phyloP scores from a whole-genome alignment of 164 flowering plant genomes.

The Litsea cubeba region DNA sequence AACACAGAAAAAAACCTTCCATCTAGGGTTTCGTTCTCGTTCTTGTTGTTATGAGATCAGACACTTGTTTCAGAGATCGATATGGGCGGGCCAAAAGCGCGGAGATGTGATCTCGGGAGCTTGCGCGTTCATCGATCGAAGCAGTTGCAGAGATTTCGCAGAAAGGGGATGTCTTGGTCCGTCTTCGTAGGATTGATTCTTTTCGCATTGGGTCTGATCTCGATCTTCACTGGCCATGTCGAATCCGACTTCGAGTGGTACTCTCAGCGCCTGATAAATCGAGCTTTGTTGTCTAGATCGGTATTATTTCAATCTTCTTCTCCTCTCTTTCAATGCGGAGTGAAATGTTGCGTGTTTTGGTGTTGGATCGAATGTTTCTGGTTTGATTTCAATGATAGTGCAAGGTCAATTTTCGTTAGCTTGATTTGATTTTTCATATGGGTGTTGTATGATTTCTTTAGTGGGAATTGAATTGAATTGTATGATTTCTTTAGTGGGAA shows the following conservation, averaged over 20 bases:
- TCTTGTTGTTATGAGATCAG: too few species aligned
- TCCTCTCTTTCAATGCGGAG: not conserved
- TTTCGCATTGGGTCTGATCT: constrained; percentile 70
- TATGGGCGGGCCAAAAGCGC: not conserved
- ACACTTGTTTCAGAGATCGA: not conserved
- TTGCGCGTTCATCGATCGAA: constrained; percentile 5
- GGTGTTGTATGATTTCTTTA: not conserved
- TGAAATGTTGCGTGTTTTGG: not conserved
- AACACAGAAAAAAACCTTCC: too few species aligned
- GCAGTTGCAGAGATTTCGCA: constrained; percentile 28
- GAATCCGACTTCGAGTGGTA: constrained; percentile 87
- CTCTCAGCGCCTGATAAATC: constrained; percentile 55
- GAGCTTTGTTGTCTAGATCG: constrained; percentile 12
- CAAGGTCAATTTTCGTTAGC: not conserved
- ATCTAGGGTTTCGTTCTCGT: not conserved
- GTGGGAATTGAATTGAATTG: not conserved
- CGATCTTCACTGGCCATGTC: constrained; percentile 74
- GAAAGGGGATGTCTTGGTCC: constrained; percentile 44
- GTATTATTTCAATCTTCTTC: constrained; percentile 10
- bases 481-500: too few species aligned
- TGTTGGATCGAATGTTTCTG: not conserved
- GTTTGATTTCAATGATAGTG: too few species aligned
- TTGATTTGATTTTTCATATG: not conserved
- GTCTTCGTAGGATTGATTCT: constrained; percentile 67
- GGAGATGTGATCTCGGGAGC: not conserved